A percentile compares a stretch with the other conserved stretches of the same genome.
Conservation (phyloP, 768 basidiomycete genomes). For the Nidula microcarpa region DNA sequence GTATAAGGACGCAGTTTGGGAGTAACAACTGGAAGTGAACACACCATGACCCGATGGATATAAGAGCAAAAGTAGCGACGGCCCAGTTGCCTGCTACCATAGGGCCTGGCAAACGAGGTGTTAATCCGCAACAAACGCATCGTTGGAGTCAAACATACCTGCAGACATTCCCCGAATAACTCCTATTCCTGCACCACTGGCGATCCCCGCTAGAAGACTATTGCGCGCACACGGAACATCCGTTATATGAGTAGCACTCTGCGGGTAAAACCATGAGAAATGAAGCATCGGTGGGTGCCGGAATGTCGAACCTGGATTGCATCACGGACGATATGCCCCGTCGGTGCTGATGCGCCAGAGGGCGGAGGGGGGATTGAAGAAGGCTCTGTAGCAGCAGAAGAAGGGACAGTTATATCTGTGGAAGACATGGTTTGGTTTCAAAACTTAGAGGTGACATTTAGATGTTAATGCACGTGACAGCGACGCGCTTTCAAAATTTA, state of each 20-base stretch:
- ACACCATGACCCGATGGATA: constrained; percentile 71
- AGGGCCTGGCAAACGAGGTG: constrained; percentile 36
- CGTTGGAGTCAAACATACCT: constrained; percentile 36
- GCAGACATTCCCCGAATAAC: constrained; percentile 65
- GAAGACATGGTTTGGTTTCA: no score
- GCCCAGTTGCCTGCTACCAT: constrained; percentile 78
- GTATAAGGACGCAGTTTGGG: neutral
- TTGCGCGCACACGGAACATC: constrained; percentile 78
- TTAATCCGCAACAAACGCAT: neutral
- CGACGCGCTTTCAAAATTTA: no score
- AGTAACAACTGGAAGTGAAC: constrained; percentile 14
- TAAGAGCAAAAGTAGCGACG: constrained; percentile 64
- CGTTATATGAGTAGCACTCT: constrained; percentile 59
- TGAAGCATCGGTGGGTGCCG: neutral
- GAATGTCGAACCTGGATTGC: constrained; percentile 23
- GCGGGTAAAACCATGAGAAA: neutral
- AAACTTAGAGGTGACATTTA: no score
- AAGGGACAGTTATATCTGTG: no score
- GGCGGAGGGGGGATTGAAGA: constrained; percentile 23
- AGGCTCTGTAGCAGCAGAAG: neutral
- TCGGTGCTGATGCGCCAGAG: constrained; percentile 30
- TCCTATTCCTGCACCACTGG: constrained; percentile 76
- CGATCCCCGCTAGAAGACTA: constrained; percentile 74
- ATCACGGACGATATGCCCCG: constrained; percentile 33
- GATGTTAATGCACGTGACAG: no score